phyloP scores from a whole-genome alignment of 2,329 filamentous ascomycete genomes.

The Cladosporium velox region DNA sequence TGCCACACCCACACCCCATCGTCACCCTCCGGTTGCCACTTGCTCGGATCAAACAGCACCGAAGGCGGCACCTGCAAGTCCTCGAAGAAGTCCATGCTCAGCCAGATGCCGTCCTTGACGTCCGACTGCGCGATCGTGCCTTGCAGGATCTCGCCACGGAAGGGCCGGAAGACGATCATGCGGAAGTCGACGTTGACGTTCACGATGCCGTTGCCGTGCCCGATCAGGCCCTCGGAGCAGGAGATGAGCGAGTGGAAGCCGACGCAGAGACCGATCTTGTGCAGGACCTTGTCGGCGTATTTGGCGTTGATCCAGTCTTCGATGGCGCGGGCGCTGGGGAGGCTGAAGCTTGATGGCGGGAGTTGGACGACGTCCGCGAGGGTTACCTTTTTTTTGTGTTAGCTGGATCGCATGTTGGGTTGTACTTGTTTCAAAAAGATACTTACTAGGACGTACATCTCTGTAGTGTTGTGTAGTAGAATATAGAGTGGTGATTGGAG shows the following conservation, averaged over 20 bases:
- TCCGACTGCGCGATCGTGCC: constrained; percentile 81
- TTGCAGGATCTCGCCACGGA: constrained; percentile 88
- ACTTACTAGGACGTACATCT: constrained; percentile 45
- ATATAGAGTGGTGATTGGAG: not conserved
- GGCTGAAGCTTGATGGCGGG: constrained; percentile 81
- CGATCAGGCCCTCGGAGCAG: constrained; percentile 89
- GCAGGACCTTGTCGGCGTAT: constrained; percentile 93
- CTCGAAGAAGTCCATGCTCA: constrained; percentile 89
- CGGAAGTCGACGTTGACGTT: constrained; percentile 97
- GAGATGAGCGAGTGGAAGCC: constrained; percentile 89
- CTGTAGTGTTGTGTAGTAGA: not conserved
- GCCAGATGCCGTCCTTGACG: constrained; percentile 59
- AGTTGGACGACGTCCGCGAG: constrained; percentile 95
- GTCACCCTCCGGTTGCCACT: constrained; percentile 52
- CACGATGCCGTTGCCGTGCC: constrained; percentile 86
- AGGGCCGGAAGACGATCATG: constrained; percentile 89
- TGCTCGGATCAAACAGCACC: constrained; percentile 72
- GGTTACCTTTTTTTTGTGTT: constrained; percentile 68
- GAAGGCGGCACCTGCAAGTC: constrained; percentile 78
- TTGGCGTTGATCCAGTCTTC: constrained; percentile 97
- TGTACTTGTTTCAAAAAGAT: not conserved
- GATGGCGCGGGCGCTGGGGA: constrained; percentile 78
- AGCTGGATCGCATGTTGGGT: not conserved
- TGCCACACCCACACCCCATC: constrained; percentile 66
- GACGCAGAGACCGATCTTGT: constrained; percentile 90